Conservation (phyloP, 441 rosid species). For the Macaranga tanarius region DNA sequence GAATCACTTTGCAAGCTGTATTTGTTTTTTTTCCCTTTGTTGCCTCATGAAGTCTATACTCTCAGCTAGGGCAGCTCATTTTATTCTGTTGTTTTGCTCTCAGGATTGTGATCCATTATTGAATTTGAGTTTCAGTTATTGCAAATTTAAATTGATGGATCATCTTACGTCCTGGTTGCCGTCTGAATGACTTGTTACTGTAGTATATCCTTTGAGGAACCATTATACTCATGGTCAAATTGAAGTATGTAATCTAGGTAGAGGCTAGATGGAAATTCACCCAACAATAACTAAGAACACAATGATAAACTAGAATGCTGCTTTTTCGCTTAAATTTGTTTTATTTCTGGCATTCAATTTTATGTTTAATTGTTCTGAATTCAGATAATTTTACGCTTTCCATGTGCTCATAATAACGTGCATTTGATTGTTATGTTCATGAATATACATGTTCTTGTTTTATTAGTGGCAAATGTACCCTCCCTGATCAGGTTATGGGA, state of each 20-base stretch:
- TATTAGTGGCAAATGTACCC: not conserved
- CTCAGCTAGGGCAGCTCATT: not conserved
- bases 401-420: not conserved
- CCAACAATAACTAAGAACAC: not conserved
- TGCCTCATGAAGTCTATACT: no score
- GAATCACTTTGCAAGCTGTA: not conserved
- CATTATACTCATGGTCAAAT: not conserved
- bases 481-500: not conserved
- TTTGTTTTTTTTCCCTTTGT: not conserved
- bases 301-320: not conserved
- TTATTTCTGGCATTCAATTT: not conserved
- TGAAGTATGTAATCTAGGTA: constrained; percentile 1
- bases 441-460: not conserved
- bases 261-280: not conserved
- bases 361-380: not conserved
- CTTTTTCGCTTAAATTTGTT: not conserved
- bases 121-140: not conserved
- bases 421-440: not conserved
- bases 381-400: not conserved
- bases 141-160: constrained; percentile 9
- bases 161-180: not conserved
- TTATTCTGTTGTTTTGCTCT: not conserved
- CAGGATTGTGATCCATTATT: not conserved
- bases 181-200: not conserved
- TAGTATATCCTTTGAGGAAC: not conserved